Evolutionary conservation across 257 asterid genomes (phyloP).

Genomic region (Avicennia marina): DNA sequence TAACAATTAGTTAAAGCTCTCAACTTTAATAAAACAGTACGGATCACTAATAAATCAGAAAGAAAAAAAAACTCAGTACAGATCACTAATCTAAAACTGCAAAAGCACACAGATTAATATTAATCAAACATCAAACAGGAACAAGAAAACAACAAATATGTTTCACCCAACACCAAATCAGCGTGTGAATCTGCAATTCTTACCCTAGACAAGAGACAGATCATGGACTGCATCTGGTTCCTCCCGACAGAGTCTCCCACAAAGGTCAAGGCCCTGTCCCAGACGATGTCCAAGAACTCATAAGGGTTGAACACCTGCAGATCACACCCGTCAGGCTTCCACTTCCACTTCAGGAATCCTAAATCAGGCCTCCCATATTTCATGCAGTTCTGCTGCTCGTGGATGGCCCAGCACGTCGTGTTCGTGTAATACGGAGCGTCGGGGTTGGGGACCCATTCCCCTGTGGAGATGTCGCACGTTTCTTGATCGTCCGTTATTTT

Average conservation of each 20-base stretch:
- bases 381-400: slow-evolving; percentile 50
- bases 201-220: slow-evolving; percentile 75
- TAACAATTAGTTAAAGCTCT: too few relatives aligned
- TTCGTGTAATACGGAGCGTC: slow-evolving; percentile 61
- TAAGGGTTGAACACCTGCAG: slow-evolving; percentile 47
- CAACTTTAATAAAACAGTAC: too few relatives aligned
- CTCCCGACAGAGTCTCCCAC: slow-evolving; percentile 34
- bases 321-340: slow-evolving; percentile 57
- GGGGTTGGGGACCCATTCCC: slow-evolving; percentile 61
- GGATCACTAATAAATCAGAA: too few relatives aligned
- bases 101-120: too few relatives aligned
- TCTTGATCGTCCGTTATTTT: slow-evolving; percentile 2
- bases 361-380: slow-evolving; percentile 39
- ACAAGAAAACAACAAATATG: background rate
- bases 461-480: slow-evolving; percentile 38
- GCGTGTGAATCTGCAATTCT: too few relatives aligned
- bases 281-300: slow-evolving; percentile 50
- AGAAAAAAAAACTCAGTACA: too few relatives aligned
- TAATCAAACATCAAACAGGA: too few relatives aligned
- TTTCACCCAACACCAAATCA: too few relatives aligned
- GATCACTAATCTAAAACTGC: too few relatives aligned
- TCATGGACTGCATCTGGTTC: slow-evolving; percentile 82
- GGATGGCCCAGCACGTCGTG: slow-evolving; percentile 39
- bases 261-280: slow-evolving; percentile 59
- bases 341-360: slow-evolving; percentile 44